Evolutionary conservation across 495 filamentous ascomycete genomes (phyloP), one percentile per base, ranked within the genome.

Genomic region (Penicillium malachiteum): DNA sequence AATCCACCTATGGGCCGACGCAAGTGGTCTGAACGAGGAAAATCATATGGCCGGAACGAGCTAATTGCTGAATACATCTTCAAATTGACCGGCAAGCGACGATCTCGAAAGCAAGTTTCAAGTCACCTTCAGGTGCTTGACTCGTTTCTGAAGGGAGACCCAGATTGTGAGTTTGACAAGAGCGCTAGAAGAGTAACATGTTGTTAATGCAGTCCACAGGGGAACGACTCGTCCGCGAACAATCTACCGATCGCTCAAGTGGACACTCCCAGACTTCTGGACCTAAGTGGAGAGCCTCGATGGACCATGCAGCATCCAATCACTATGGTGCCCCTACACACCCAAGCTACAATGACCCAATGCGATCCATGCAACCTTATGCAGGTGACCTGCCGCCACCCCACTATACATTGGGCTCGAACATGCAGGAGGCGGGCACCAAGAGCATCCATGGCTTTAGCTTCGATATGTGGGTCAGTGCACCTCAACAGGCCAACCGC

Each of bases 81-180:
- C 60, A 81, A 83, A 53, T 73, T 77, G 52, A 91, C 88, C 42
- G 87, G 86, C 35, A 85, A 81, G 61, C 63, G 67, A 33, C 82
- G 91, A 53, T 77, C 68, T 38, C 78, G 94, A 50, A 98, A 98
- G 71, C 90, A 96, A 68, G 89, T 98, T 8, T 97, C 93, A 0
- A 97, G 92, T 61, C 94, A 98, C 69, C 89, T 97, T 55, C 94
- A 98, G 75, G 93, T 97, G n/a, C 72, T 98, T 42, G 96, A 95
- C 73, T 84, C 84, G 11, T 89, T 92, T 63, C 77, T 93, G 57
- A 77, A 79, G 52, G 76, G 81, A 18, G 81, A 88, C 60, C 82
- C 78, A 35, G 78, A 78, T 60, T 76, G 73, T 76, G 60, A 71
- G 73, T 64, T 45, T 30, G 17, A 44, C 31, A 11, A n/a, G 8